Conservation (phyloP, 352 stramenopile genomes). For the Pythium volutum region DNA sequence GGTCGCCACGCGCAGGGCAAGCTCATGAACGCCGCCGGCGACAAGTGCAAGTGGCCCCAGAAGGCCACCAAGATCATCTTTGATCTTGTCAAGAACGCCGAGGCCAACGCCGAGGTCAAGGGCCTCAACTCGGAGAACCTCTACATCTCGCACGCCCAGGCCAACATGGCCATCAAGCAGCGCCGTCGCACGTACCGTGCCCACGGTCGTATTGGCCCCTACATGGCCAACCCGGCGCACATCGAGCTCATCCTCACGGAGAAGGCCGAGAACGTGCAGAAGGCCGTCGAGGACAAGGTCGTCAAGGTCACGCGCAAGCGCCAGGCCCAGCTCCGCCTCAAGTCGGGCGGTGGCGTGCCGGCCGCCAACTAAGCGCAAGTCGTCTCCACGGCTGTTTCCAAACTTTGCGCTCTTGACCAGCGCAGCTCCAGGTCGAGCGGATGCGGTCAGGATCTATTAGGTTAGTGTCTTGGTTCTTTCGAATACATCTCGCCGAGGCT, state of each 20-base stretch:
- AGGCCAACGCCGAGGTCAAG: slow-evolving; percentile 99
- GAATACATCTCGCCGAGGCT: slow-evolving; percentile 70
- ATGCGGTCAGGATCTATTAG: slow-evolving; percentile 24
- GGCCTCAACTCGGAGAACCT: slow-evolving; percentile 95
- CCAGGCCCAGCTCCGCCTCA: slow-evolving; percentile 86
- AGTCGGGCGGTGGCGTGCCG: slow-evolving; percentile 82
- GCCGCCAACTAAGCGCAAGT: slow-evolving; percentile 61
- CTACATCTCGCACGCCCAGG: slow-evolving; percentile 97
- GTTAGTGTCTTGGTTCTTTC: slow-evolving; percentile 34
- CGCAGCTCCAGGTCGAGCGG: slow-evolving; percentile 14
- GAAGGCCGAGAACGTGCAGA: slow-evolving; percentile 92
- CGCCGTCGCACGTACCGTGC: slow-evolving; percentile 98
- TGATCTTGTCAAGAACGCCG: slow-evolving; percentile 98
- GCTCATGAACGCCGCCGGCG: slow-evolving; percentile 90
- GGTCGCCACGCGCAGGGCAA: slow-evolving; percentile 97
- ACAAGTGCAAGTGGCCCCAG: slow-evolving; percentile 98
- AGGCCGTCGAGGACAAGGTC: slow-evolving; percentile 90
- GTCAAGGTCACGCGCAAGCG: slow-evolving; percentile 87
- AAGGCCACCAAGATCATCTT: slow-evolving; percentile 99
- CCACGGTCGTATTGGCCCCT: slow-evolving; percentile 97
- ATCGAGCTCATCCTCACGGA: slow-evolving; percentile 99
- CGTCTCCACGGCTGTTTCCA: neutral
- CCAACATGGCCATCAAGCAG: slow-evolving; percentile 97
- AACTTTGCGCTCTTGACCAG: slow-evolving; percentile 16
- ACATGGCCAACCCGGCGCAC: slow-evolving; percentile 98